A percentile compares a stretch with the other conserved stretches of the same genome.
phyloP scores from a whole-genome alignment of 371 early-diverging fungal species.

The Mucor ambiguus region DNA sequence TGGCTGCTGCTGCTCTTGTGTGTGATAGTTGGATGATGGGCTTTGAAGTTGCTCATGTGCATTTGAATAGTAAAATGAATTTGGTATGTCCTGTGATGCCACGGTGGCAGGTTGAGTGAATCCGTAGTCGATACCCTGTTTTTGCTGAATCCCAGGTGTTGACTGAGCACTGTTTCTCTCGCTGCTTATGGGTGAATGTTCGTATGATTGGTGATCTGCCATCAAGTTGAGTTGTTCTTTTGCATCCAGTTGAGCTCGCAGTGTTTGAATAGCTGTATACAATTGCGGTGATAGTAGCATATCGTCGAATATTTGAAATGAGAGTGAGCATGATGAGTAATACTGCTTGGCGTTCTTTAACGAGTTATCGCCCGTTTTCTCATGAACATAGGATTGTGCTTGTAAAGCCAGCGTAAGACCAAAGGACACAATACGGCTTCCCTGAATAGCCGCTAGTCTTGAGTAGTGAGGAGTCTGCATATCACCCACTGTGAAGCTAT shows the following conservation, averaged over 20 bases:
- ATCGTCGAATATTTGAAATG: conserved; percentile 18
- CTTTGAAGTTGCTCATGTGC: neutral
- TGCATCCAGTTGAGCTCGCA: conserved; percentile 7
- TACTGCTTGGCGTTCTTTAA: conserved; percentile 1
- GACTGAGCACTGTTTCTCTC: neutral
- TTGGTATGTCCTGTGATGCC: neutral
- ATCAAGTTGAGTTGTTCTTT: neutral
- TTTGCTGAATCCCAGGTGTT: neutral
- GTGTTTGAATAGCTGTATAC: conserved; percentile 12
- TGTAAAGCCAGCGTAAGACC: conserved; percentile 24
- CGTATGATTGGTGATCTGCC: neutral
- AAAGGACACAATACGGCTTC: conserved; percentile 17
- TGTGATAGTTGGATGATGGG: neutral
- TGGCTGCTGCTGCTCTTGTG: neutral
- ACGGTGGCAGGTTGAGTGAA: neutral
- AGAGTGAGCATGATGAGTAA: neutral
- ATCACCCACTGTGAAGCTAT: conserved; percentile 4
- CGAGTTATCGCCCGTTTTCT: neutral
- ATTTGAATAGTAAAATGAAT: neutral
- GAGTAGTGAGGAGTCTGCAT: conserved; percentile 9
- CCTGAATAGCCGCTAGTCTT: conserved; percentile 22
- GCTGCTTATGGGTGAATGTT: neutral
- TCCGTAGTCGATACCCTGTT: neutral
- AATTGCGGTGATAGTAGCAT: conserved; percentile 17
- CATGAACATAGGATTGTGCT: conserved; percentile 1